Evolutionary conservation across 257 asterid species (phyloP).

Genomic region (Solanum lycopersicoides): DNA sequence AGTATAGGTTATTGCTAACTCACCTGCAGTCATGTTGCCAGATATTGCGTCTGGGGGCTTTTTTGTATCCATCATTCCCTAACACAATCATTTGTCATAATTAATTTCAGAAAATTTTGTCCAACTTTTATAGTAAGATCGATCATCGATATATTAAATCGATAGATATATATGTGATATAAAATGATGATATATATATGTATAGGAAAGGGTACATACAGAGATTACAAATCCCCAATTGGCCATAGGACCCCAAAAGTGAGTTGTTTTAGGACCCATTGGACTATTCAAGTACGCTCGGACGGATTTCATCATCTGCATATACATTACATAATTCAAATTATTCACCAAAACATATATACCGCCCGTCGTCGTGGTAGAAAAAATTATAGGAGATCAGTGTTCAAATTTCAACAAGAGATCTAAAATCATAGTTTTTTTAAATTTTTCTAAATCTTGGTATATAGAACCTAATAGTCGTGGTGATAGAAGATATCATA

Average conservation of each 20-base stretch:
- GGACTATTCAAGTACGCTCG: constrained; percentile 30
- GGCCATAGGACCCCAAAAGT: constrained; percentile 39
- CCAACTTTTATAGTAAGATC: neutral
- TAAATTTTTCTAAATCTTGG: neutral
- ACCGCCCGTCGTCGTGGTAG: neutral
- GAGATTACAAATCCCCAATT: constrained; percentile 36
- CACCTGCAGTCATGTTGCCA: neutral
- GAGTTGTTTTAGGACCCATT: constrained; percentile 36
- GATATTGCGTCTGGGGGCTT: neutral
- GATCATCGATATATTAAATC: too few relatives aligned
- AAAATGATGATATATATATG: neutral
- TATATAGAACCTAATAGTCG: neutral
- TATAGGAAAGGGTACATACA: constrained; percentile 2
- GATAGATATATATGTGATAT: neutral
- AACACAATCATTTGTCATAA: neutral
- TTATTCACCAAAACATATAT: neutral
- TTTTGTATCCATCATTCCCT: neutral
- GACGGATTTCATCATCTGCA: neutral
- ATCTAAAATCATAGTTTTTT: too few relatives aligned
- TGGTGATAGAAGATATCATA: neutral
- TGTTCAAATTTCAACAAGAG: neutral
- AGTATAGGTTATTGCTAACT: neutral
- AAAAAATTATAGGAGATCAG: neutral
- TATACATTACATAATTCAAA: neutral
- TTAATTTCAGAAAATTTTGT: neutral